phyloP scores from a whole-genome alignment of 805 yeast species.

The Candida fluviatilis region DNA sequence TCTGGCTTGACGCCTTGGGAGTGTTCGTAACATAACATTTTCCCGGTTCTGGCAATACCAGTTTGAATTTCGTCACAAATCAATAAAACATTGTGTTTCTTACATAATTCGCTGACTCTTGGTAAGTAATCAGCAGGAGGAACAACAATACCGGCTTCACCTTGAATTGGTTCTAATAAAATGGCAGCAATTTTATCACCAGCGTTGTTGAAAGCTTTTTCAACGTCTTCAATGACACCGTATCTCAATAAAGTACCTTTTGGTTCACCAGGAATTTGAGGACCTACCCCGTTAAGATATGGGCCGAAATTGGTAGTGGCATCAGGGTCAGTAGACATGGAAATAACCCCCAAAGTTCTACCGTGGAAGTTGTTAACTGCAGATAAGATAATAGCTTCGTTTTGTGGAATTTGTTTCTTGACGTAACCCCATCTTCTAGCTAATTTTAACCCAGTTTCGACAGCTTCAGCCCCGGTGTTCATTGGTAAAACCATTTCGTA shows the following conservation, averaged over 20 bases:
- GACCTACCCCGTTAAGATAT: slow-evolving; percentile 77
- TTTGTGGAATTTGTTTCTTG: slow-evolving; percentile 75
- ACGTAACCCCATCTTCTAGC: slow-evolving; percentile 98
- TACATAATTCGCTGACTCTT: slow-evolving; percentile 69
- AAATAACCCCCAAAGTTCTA: slow-evolving; percentile 89
- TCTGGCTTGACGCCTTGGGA: slow-evolving; percentile 78
- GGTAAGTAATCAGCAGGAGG: slow-evolving; percentile 81
- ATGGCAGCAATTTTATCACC: slow-evolving; percentile 91
- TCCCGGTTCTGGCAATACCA: slow-evolving; percentile 96
- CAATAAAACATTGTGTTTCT: slow-evolving; percentile 77
- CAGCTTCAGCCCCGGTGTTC: slow-evolving; percentile 99
- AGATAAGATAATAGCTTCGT: slow-evolving; percentile 82
- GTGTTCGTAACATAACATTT: slow-evolving; percentile 88
- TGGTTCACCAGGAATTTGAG: slow-evolving; percentile 72
- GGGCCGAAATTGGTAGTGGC: slow-evolving; percentile 90
- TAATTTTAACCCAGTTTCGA: slow-evolving; percentile 87
- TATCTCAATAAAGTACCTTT: slow-evolving; percentile 63
- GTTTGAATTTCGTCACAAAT: slow-evolving; percentile 98
- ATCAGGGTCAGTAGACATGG: slow-evolving; percentile 95
- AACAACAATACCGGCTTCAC: slow-evolving; percentile 97
- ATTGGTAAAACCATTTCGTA: slow-evolving; percentile 94
- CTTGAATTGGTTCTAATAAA: slow-evolving; percentile 92
- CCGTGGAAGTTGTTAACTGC: slow-evolving; percentile 95
- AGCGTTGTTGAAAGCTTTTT: slow-evolving; percentile 71
- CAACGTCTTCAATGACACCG: slow-evolving; percentile 83